phyloP scores from a whole-genome alignment of 176 grass and related monocot genomes.

The Carex pumila region DNA sequence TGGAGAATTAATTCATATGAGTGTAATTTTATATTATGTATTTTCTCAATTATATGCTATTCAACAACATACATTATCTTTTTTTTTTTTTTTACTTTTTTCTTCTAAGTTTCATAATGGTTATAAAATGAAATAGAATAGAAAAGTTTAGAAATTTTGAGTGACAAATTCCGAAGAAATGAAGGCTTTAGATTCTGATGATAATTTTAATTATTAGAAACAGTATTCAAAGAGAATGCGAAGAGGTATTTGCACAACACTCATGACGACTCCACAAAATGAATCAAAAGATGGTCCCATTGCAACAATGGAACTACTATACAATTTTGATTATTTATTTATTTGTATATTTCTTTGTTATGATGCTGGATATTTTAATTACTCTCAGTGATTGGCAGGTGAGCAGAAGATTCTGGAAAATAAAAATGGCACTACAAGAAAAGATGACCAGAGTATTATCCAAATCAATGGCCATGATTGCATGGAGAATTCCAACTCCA shows the following conservation, averaged over 20 bases:
- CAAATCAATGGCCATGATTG: constrained; percentile 21
- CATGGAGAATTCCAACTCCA: constrained; percentile 23
- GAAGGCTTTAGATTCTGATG: not conserved
- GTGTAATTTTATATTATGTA: not conserved
- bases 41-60: not conserved
- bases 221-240: not conserved
- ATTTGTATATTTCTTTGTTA: constrained; percentile 20
- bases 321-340: constrained; percentile 10
- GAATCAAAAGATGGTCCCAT: not conserved
- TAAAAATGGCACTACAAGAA: constrained; percentile 46
- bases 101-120: not conserved
- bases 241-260: not conserved
- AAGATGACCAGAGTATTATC: constrained; percentile 24
- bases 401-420: constrained; percentile 48
- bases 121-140: not conserved
- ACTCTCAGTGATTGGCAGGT: constrained; percentile 91
- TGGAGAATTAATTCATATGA: not conserved
- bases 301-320: not conserved
- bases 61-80: not conserved
- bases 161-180: not conserved
- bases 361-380: constrained; percentile 85
- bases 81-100: not conserved
- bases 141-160: not conserved
- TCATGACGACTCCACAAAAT: not conserved
- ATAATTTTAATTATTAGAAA: not conserved